Evolutionary conservation across 1,284 basidiomycete genomes (phyloP).

Genomic region (Omphalotus olearius): DNA sequence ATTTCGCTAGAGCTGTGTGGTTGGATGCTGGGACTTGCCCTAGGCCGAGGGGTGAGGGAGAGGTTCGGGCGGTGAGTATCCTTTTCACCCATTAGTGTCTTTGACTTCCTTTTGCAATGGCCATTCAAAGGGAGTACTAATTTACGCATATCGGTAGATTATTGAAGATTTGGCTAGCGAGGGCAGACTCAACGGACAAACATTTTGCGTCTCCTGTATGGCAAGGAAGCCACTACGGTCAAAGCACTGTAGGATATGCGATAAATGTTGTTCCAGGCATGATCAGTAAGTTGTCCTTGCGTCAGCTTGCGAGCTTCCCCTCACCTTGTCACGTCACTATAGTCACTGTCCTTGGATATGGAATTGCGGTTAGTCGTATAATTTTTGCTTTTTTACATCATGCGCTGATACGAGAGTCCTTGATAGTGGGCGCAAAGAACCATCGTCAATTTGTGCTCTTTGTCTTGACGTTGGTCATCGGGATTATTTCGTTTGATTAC

Average conservation of each 20-base stretch:
- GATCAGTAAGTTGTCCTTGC: slow-evolving; percentile 70
- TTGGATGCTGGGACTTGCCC: slow-evolving; percentile 92
- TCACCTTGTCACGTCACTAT: slow-evolving; percentile 5
- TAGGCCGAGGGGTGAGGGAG: slow-evolving; percentile 72
- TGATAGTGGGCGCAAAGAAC: slow-evolving; percentile 85
- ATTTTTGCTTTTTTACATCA: background rate
- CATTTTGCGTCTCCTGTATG: slow-evolving; percentile 96
- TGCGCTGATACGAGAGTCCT: slow-evolving; percentile 8
- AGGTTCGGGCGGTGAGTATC: slow-evolving; percentile 72
- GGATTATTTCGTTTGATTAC: slow-evolving; percentile 79
- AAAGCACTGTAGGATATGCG: slow-evolving; percentile 93
- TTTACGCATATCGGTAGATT: slow-evolving; percentile 42
- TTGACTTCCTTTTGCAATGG: background rate
- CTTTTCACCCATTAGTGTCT: background rate
- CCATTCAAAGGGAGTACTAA: background rate
- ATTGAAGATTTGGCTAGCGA: slow-evolving; percentile 88
- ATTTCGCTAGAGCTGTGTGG: slow-evolving; percentile 86
- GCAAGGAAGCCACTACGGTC: slow-evolving; percentile 88
- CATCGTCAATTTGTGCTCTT: slow-evolving; percentile 95
- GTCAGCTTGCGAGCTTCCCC: slow-evolving; percentile 1
- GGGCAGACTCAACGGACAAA: slow-evolving; percentile 89
- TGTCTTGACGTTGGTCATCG: slow-evolving; percentile 78
- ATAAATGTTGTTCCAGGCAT: slow-evolving; percentile 84
- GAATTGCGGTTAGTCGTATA: slow-evolving; percentile 90
- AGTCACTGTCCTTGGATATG: slow-evolving; percentile 99